These are phyloP conservation scores for Tulasnella sp. DNA, from an alignment of 768 basidiomycete species.

Conservation along the genomic window DNA sequence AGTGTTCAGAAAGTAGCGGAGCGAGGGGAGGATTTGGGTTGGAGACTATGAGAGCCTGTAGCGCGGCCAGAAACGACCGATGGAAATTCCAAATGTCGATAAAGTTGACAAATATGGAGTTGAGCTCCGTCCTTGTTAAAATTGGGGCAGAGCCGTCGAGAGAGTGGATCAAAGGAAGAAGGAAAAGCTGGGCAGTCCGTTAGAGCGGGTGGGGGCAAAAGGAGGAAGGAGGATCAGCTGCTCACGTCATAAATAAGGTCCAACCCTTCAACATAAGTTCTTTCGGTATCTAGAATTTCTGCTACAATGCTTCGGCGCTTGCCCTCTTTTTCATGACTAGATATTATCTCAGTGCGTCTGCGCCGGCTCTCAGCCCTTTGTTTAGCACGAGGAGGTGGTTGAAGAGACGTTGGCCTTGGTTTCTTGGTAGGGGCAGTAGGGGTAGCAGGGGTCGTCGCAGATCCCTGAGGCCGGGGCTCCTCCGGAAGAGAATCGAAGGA, in stretches of 20 bases:
- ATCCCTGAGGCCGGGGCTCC: conserved; percentile 38
- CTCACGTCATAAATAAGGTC: conserved; percentile 77
- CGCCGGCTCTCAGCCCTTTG: conserved; percentile 44
- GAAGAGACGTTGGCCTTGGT: conserved; percentile 33
- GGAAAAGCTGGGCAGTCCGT: conserved; percentile 58
- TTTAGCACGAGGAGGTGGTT: conserved; percentile 35
- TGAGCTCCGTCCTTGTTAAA: conserved; percentile 64
- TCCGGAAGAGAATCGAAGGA: conserved; percentile 73
- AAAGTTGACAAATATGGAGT: conserved; percentile 79
- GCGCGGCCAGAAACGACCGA: conserved; percentile 63
- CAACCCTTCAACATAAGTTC: conserved; percentile 73
- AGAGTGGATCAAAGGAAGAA: conserved; percentile 72
- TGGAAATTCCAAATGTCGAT: conserved; percentile 90
- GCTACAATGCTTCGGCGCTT: conserved; percentile 69
- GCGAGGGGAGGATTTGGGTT: conserved; percentile 12
- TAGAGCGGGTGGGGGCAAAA: conserved; percentile 21
- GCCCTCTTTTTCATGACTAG: conserved; percentile 49
- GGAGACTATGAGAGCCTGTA: conserved; percentile 48
- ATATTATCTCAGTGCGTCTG: conserved; percentile 42
- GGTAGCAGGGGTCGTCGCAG: conserved; percentile 33
- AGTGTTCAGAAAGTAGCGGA: conserved; percentile 64
- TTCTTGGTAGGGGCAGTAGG: conserved; percentile 41
- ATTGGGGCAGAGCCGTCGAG: conserved; percentile 65
- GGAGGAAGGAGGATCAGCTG: conserved; percentile 26
- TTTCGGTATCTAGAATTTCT: conserved; percentile 80